Conservation (phyloP, 176 grass and related monocot species). For the Poa annua region DNA sequence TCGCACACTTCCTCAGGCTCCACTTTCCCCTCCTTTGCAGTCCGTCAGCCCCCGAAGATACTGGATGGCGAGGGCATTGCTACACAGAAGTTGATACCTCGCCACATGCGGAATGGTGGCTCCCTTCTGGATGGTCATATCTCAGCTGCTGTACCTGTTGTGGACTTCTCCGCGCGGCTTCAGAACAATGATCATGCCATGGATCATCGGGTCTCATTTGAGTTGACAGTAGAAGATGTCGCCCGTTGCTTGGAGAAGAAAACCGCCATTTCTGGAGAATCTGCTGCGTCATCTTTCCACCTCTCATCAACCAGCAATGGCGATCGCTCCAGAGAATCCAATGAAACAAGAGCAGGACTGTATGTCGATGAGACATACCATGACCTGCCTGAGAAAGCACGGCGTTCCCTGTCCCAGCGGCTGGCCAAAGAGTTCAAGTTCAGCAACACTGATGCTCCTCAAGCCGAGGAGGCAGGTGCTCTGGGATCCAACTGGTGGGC, state of each 20-base stretch:
- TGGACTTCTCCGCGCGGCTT: slow-evolving; percentile 56
- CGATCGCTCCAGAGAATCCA: slow-evolving; percentile 37
- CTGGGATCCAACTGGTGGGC: slow-evolving; percentile 83
- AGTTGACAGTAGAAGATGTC: slow-evolving; percentile 85
- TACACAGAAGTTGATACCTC: slow-evolving; percentile 70
- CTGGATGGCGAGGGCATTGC: slow-evolving; percentile 66
- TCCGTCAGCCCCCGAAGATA: slow-evolving; percentile 68
- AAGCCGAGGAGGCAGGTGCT: slow-evolving; percentile 44
- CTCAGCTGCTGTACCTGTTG: slow-evolving; percentile 63
- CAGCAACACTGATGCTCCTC: slow-evolving; percentile 53
- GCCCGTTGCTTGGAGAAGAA: slow-evolving; percentile 87
- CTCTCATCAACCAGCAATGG: slow-evolving; percentile 34
- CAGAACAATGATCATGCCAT: slow-evolving; percentile 74
- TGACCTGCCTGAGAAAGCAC: slow-evolving; percentile 80
- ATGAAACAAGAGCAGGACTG: slow-evolving; percentile 42
- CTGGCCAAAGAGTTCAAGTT: slow-evolving; percentile 92
- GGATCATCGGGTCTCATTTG: slow-evolving; percentile 87
- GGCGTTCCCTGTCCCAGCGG: slow-evolving; percentile 61
- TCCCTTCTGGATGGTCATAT: slow-evolving; percentile 80
- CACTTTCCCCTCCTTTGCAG: slow-evolving; percentile 58
- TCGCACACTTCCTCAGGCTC: slow-evolving; percentile 30
- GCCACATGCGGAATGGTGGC: slow-evolving; percentile 66
- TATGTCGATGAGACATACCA: slow-evolving; percentile 67
- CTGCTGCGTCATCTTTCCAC: slow-evolving; percentile 49
- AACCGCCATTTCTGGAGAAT: slow-evolving; percentile 57